Conservation (phyloP, 176 grass and related monocot genomes). For the Lolium rigidum region DNA sequence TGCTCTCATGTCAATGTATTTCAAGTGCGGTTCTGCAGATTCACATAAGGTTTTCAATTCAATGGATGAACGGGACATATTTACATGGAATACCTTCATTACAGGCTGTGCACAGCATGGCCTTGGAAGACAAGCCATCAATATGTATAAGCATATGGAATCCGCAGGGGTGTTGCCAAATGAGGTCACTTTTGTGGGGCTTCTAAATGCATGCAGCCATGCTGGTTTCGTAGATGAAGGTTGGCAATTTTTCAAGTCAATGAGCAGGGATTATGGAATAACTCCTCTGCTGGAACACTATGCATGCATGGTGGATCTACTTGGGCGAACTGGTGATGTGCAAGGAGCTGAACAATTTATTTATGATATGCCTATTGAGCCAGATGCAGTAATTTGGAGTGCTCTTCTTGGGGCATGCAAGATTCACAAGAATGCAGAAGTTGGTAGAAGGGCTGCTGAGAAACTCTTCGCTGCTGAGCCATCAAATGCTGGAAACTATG, state of each 20-base stretch:
- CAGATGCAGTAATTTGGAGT: constrained; percentile 73
- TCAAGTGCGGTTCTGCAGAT: constrained; percentile 51
- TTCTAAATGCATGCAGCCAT: constrained; percentile 78
- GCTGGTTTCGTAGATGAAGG: constrained; percentile 71
- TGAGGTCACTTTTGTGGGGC: constrained; percentile 71
- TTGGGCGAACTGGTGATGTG: constrained; percentile 70
- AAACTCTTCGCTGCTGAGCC: constrained; percentile 69
- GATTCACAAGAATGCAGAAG: constrained; percentile 64
- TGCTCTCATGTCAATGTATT: constrained; percentile 63
- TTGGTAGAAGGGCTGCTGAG: constrained; percentile 67
- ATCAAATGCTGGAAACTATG: constrained; percentile 69
- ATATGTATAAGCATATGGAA: constrained; percentile 58
- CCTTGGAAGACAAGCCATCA: constrained; percentile 52
- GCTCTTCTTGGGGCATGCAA: constrained; percentile 78
- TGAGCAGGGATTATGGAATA: constrained; percentile 56
- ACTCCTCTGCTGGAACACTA: constrained; percentile 63
- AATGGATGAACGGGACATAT: constrained; percentile 50
- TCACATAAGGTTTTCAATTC: constrained; percentile 47
- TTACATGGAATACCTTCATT: constrained; percentile 69
- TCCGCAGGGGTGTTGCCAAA: constrained; percentile 53
- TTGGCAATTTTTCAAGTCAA: constrained; percentile 59
- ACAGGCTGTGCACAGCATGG: constrained; percentile 67
- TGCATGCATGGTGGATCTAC: constrained; percentile 75
- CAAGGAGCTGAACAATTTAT: constrained; percentile 60
- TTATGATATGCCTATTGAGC: constrained; percentile 68